These are phyloP conservation scores for Microbotryum lychnidis-dioicae DNA, from an alignment of 1,284 basidiomycete species.

Conservation along the genomic window DNA sequence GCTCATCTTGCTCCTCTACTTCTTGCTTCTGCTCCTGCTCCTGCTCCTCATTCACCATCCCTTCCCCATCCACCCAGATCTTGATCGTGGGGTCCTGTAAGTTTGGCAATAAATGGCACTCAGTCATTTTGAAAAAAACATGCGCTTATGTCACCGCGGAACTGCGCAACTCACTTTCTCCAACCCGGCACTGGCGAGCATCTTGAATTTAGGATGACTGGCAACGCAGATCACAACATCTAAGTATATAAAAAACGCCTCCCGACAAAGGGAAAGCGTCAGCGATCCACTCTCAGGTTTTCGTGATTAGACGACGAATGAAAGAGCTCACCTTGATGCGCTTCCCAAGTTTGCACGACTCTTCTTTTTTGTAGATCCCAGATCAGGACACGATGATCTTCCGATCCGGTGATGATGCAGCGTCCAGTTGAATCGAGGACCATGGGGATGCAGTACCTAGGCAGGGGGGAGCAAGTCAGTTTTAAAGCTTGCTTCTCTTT, in stretches of 20 bases:
- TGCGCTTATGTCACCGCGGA: too few relatives aligned
- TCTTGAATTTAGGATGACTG: slow-evolving; percentile 7
- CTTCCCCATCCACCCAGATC: slow-evolving; percentile 11
- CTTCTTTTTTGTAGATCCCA: slow-evolving; percentile 85
- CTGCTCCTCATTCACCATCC: background rate
- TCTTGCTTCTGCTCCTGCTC: too few relatives aligned
- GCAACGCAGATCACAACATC: slow-evolving; percentile 67
- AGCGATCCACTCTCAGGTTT: background rate
- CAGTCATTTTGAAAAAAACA: too few relatives aligned
- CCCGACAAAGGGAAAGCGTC: background rate
- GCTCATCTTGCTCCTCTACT: background rate
- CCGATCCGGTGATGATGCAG: slow-evolving; percentile 77
- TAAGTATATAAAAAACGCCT: slow-evolving; percentile 34
- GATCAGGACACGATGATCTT: slow-evolving; percentile 76
- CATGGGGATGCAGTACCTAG: slow-evolving; percentile 28
- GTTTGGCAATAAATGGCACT: too few relatives aligned
- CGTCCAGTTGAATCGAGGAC: slow-evolving; percentile 16
- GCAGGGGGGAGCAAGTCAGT: background rate
- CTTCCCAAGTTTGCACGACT: slow-evolving; percentile 63
- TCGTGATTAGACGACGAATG: background rate
- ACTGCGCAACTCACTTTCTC: slow-evolving; percentile 17
- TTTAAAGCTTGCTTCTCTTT: too few relatives aligned
- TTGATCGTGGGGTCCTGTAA: slow-evolving; percentile 28
- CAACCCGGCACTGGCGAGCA: slow-evolving; percentile 25
- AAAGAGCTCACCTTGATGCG: slow-evolving; percentile 58